Conservation (phyloP, 2,329 filamentous ascomycete genomes). For the Colletotrichum orchidophilum region DNA sequence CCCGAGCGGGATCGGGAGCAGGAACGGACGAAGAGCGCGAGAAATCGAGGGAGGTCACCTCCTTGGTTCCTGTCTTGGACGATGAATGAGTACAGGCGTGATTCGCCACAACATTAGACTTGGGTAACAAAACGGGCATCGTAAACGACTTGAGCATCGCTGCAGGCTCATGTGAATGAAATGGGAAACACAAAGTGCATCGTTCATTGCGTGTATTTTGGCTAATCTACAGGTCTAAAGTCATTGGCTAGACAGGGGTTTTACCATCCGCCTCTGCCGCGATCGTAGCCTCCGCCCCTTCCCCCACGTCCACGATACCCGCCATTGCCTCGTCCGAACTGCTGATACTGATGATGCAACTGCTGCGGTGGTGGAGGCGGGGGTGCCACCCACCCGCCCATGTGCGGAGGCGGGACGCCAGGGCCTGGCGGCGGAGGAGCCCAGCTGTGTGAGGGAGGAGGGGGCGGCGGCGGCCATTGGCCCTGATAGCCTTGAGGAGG, state of each 20-base stretch:
- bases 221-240: background rate
- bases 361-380: slow-evolving; percentile 21
- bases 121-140: slow-evolving; percentile 17
- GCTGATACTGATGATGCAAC: slow-evolving; percentile 20
- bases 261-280: slow-evolving; percentile 25
- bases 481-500: slow-evolving; percentile 51
- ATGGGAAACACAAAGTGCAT: too few species aligned
- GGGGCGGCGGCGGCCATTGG: slow-evolving; percentile 52
- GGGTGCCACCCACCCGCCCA: slow-evolving; percentile 21
- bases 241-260: too few species aligned
- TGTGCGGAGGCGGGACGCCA: slow-evolving; percentile 7
- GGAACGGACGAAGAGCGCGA: background rate
- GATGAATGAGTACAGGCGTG: slow-evolving; percentile 34
- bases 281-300: slow-evolving; percentile 26
- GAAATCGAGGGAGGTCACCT: slow-evolving; percentile 16
- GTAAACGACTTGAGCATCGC: background rate
- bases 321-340: slow-evolving; percentile 26
- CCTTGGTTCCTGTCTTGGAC: slow-evolving; percentile 32
- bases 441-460: slow-evolving; percentile 37
- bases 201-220: background rate
- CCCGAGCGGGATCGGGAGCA: slow-evolving; percentile 4
- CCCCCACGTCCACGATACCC: slow-evolving; percentile 25
- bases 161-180: background rate
- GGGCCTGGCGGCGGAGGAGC: slow-evolving; percentile 24
- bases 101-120: slow-evolving; percentile 23